These are phyloP conservation scores for Leucaena leucocephala DNA, from an alignment of 306 rosid genomes.

Conservation along the genomic window DNA sequence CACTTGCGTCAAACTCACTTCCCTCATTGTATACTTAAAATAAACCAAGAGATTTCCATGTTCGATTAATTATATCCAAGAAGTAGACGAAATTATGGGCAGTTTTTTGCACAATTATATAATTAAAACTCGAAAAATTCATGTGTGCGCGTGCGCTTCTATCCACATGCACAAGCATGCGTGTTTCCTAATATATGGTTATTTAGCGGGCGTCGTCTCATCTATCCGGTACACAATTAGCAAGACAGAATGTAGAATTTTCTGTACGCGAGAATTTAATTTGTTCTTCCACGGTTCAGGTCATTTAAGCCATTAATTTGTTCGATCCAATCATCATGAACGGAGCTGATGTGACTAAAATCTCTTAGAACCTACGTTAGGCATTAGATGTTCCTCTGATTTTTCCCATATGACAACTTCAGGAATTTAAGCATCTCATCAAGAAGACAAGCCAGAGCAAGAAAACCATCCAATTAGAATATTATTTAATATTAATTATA, in stretches of 20 bases:
- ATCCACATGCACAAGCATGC: not conserved
- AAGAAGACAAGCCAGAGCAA: not conserved
- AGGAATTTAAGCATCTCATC: not conserved
- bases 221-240: not conserved
- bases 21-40: not conserved
- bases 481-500: not conserved
- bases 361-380: not conserved
- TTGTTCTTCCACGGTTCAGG: slow-evolving; percentile 29
- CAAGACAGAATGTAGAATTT: slow-evolving; percentile 20
- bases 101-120: not conserved
- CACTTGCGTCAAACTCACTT: not conserved
- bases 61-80: not conserved
- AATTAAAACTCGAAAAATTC: no score
- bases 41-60: not conserved
- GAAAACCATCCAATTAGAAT: not conserved
- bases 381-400: not conserved
- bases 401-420: not conserved
- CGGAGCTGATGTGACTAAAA: no score
- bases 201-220: not conserved
- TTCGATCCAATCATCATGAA: not conserved
- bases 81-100: not conserved
- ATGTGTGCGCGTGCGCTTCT: no score
- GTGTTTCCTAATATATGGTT: not conserved
- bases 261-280: not conserved
- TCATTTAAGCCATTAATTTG: not conserved